Evolutionary conservation across 257 asterid genomes (phyloP), one percentile per base, ranked within the genome.

Genomic region (Pogostemon cablin): DNA sequence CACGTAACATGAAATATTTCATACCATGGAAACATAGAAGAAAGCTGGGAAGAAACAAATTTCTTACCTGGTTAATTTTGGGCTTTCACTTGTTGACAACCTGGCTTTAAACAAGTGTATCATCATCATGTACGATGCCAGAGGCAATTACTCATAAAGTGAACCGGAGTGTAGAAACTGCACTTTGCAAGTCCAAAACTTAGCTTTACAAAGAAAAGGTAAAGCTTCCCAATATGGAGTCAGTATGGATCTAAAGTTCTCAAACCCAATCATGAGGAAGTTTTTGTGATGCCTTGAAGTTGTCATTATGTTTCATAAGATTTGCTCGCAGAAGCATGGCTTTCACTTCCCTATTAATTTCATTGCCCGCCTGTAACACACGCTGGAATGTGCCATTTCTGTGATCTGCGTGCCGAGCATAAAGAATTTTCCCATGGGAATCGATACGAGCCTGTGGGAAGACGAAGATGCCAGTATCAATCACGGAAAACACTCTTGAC

Each of bases 371-470:
- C 80, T 87, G 96, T 75, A 92, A 75, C 25, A 82, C 96, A 73
- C 88, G 78, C 72, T 88, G 96, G 87, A 92, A 92, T 2, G 96
- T 90, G 62, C 92, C 84, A 41, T 90, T 90, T 67, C 96, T 86
- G 83, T 85, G 95, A 81, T 92, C 90, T 2, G 96, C 92, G 82
- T 86, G 96, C 37, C 95, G 83, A 10, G 96, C 96, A 71, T 89
- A 87, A 2, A 92, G 83, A 44, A 92, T 83, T 73, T 90, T 90
- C 80, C 90, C 88, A 65, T 92, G 98, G 11, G 98, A 92, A 69
- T 92, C 96, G 0, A 92, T 92, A n/a, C 96, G 88, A 48, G 96
- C 98, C 98, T 92, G 93, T 79, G 78, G 42, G 49, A 68, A 44
- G 32, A 72, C 17, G 49, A 68, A 44, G 32, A 72, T 32, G 60